Base-by-base conservation (phyloP, 2,329 filamentous ascomycete species). In the Orbilia blumenaviensis region DNA sequence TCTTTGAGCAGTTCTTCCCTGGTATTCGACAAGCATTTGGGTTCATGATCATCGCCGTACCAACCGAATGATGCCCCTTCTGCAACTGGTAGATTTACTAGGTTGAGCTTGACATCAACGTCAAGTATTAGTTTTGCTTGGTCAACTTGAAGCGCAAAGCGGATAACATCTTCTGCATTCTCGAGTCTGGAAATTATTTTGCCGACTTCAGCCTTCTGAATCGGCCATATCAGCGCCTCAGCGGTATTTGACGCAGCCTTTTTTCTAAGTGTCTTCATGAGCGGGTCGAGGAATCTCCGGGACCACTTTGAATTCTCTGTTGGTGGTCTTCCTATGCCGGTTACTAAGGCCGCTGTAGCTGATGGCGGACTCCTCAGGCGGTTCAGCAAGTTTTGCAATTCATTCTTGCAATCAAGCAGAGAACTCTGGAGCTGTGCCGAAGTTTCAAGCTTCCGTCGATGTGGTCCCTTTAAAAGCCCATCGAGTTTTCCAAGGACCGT, bases 21-120 rank as follows among this genome's bases (percentile, higher is more conserved):
- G 14, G 80, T 80, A 29, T 76, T 63, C n/a, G 36, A 52, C n/a
- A 80, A 74, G 68, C 80, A 80, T 23, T 38, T 68, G 3, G 78
- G 44, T n/a, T 80, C 69, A 66, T 80, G 78, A 41, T 80, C 78
- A 42, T 73, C 32, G n/a, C 23, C 54, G 50, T 73, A 77, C 9
- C 78, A 79, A 34, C 79, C 66, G 64, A 79, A 81, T 2, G 18
- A 48, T 14, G 80, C 80, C 10, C 72, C 78, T 6, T 66, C 44
- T 14, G 69, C 69, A n/a, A 50, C 38, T 21, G 76, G 66, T 1
- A 66, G 34, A 21, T 54, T 66, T 16, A 66, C 16, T 21, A 46
- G 18, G 16, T 62, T 44, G 29, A 62, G 14, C 34, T 48, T 62
- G 16, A 16, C 25, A 12, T 66, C 48, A 32, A 66, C 23, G 3